A percentile compares a stretch with the other conserved stretches of the same genome.
These are phyloP conservation scores for Cubamyces lactineus DNA, from an alignment of 768 basidiomycete species.

Conservation along the genomic window DNA sequence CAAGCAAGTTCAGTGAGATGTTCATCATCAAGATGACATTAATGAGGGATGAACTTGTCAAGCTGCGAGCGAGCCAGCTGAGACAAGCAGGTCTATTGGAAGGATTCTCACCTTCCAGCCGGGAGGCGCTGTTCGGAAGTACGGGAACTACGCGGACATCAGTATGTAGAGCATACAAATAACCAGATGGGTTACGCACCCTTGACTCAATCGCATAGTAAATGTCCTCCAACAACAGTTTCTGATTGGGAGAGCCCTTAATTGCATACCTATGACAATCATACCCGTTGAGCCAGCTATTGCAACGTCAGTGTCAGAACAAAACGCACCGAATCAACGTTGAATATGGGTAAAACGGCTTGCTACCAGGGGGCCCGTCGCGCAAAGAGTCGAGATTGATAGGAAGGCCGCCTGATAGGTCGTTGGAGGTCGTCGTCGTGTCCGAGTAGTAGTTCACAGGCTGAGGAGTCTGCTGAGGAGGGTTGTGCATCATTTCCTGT, in stretches of 20 bases:
- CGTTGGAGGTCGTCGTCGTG: constrained; percentile 51
- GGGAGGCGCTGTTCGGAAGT: constrained; percentile 82
- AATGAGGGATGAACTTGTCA: too few relatives aligned
- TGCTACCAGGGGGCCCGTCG: constrained; percentile 86
- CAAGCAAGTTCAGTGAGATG: constrained; percentile 55
- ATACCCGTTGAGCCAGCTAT: constrained; percentile 12
- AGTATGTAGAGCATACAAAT: constrained; percentile 15
- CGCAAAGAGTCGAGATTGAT: constrained; percentile 87
- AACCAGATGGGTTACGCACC: constrained; percentile 48
- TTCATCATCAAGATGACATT: neutral
- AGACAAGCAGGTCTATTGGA: too few relatives aligned
- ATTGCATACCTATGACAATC: constrained; percentile 73
- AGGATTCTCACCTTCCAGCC: constrained; percentile 83
- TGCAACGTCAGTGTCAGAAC: neutral
- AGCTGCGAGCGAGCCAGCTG: too few relatives aligned
- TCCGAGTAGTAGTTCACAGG: constrained; percentile 69
- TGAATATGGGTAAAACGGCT: constrained; percentile 90
- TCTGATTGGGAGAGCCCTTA: constrained; percentile 88
- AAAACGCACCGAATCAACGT: constrained; percentile 80
- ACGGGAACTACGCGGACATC: constrained; percentile 67
- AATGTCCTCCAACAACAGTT: constrained; percentile 84
- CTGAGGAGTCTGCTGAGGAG: constrained; percentile 28
- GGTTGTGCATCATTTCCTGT: constrained; percentile 59
- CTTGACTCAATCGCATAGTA: constrained; percentile 91
- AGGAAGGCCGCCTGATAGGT: constrained; percentile 81